Conservation (phyloP, 2,329 filamentous ascomycete species). For the Curvularia lunata region DNA sequence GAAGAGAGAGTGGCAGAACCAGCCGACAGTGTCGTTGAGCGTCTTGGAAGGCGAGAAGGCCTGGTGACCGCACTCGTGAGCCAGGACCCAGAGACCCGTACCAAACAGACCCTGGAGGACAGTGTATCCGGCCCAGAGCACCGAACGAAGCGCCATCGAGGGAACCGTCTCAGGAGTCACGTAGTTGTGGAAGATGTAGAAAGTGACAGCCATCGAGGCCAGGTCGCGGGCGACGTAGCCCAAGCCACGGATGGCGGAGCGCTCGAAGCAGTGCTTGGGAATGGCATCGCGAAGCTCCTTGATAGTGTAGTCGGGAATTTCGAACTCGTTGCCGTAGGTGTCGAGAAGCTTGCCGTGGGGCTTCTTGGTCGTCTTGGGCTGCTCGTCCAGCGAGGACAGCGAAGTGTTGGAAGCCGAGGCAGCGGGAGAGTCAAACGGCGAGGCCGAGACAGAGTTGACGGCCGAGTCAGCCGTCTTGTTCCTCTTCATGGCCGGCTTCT, state of each 20-base stretch:
- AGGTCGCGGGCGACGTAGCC: conserved; percentile 86
- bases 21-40: conserved; percentile 91
- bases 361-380: conserved; percentile 56
- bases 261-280: conserved; percentile 94
- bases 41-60: conserved; percentile 92
- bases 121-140: conserved; percentile 71
- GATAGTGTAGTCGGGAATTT: conserved; percentile 94
- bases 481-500: conserved; percentile 55
- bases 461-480: conserved; percentile 60
- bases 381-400: conserved; percentile 80
- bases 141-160: conserved; percentile 68
- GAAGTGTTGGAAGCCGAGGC: conserved; percentile 83
- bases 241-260: conserved; percentile 77
- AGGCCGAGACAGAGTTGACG: conserved; percentile 60
- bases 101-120: conserved; percentile 89
- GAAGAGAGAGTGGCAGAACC: conserved; percentile 85
- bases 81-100: conserved; percentile 94
- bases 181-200: conserved; percentile 87
- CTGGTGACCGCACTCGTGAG: conserved; percentile 97
- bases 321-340: conserved; percentile 93
- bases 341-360: conserved; percentile 73
- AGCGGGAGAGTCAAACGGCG: conserved; percentile 65
- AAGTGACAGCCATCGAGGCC: conserved; percentile 72
- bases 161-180: conserved; percentile 85
- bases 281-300: conserved; percentile 97